A percentile compares a stretch with the other conserved stretches of the same genome.
Conservation (phyloP, 495 filamentous ascomycete species). For the Penicillium arizonense region DNA sequence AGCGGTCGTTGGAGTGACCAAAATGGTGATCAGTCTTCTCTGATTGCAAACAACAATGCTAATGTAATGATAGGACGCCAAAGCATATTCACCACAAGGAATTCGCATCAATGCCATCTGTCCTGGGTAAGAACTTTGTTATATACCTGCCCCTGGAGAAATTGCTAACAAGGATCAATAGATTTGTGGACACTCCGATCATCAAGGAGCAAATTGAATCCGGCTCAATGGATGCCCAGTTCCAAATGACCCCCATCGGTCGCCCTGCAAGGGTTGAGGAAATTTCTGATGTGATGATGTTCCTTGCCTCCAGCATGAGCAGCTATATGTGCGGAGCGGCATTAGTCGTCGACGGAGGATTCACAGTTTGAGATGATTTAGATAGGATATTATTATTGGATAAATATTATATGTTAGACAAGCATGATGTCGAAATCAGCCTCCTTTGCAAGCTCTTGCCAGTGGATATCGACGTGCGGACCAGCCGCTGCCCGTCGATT, state of each 20-base stretch:
- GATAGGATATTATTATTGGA: neutral
- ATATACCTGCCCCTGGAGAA: neutral
- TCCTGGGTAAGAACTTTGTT: constrained; percentile 30
- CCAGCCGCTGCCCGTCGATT: constrained; percentile 11
- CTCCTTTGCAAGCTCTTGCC: constrained; percentile 27
- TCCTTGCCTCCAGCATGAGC: constrained; percentile 53
- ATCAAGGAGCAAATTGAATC: constrained; percentile 23
- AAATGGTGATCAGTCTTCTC: constrained; percentile 17
- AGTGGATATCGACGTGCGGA: constrained; percentile 16
- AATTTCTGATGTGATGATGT: constrained; percentile 65
- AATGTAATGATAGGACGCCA: constrained; percentile 33
- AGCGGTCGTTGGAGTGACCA: constrained; percentile 42
- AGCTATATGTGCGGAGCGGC: constrained; percentile 40
- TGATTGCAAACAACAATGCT: neutral
- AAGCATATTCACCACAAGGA: constrained; percentile 37
- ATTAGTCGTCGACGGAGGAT: constrained; percentile 21
- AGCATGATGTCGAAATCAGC: constrained; percentile 30
- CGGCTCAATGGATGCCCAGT: constrained; percentile 17
- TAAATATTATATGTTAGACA: constrained; percentile 12
- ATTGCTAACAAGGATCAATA: neutral
- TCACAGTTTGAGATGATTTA: constrained; percentile 12
- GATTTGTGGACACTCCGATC: constrained; percentile 41
- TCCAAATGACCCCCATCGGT: constrained; percentile 19
- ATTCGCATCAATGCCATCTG: constrained; percentile 53
- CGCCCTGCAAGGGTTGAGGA: constrained; percentile 44